phyloP scores from a whole-genome alignment of 2,329 filamentous ascomycete species.

The Xylariaceae sp. region DNA sequence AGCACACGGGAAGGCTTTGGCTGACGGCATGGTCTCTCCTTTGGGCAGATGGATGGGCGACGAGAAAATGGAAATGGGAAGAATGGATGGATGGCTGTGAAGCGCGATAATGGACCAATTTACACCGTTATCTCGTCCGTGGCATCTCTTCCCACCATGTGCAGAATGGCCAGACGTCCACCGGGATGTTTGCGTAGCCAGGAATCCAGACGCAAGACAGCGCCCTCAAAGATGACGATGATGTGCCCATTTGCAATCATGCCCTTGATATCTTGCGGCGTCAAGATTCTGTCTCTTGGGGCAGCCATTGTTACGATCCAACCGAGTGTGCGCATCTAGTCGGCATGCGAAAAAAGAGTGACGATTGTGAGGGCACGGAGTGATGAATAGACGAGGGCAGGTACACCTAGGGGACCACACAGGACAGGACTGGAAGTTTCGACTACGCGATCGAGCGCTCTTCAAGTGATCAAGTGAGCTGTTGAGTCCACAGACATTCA shows the following conservation, averaged over 20 bases:
- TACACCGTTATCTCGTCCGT: slow-evolving; percentile 60
- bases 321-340: too few species aligned
- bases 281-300: slow-evolving; percentile 39
- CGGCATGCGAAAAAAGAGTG: too few species aligned
- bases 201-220: slow-evolving; percentile 52
- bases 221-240: slow-evolving; percentile 56
- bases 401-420: too few species aligned
- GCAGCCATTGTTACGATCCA: too few species aligned
- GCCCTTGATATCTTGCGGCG: slow-evolving; percentile 44
- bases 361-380: too few species aligned
- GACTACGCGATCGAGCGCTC: too few species aligned
- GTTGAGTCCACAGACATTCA: too few species aligned
- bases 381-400: too few species aligned
- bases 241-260: slow-evolving; percentile 54
- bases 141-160: slow-evolving; percentile 60
- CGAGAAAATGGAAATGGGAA: background rate
- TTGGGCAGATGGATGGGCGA: background rate
- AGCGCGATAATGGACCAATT: slow-evolving; percentile 13
- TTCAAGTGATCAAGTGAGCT: too few species aligned
- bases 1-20: background rate
- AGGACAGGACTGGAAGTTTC: too few species aligned
- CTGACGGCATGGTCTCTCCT: background rate
- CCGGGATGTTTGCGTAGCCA: slow-evolving; percentile 61
- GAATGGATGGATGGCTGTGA: background rate
- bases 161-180: slow-evolving; percentile 55